Evolutionary conservation across 345 rosid genomes (phyloP).

Genomic region (Hibiscus trionum): DNA sequence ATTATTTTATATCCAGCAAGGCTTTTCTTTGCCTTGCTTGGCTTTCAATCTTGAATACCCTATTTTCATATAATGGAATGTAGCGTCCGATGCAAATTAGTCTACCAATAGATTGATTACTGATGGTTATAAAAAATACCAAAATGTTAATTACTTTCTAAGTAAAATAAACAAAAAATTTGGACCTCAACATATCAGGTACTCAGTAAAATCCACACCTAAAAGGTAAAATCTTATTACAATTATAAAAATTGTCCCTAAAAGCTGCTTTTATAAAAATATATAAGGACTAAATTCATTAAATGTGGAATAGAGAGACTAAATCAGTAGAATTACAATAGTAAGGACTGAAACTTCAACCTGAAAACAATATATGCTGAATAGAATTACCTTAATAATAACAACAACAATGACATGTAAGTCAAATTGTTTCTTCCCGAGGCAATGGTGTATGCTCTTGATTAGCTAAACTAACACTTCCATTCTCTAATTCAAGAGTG

Average conservation of each 20-base stretch:
- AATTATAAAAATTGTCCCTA: too few relatives aligned
- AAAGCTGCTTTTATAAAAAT: neutral
- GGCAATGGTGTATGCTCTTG: slow-evolving; percentile 6
- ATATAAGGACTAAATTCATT: neutral
- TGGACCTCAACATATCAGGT: too few relatives aligned
- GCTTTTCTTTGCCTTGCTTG: too few relatives aligned
- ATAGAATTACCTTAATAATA: neutral
- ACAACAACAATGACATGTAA: neutral
- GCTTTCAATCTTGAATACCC: too few relatives aligned
- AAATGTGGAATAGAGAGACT: neutral
- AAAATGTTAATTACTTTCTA: too few relatives aligned
- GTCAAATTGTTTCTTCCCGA: slow-evolving; percentile 14
- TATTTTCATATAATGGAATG: too few relatives aligned
- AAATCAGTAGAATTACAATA: neutral
- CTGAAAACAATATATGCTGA: neutral
- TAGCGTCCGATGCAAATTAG: too few relatives aligned
- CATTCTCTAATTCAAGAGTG: slow-evolving; percentile 31
- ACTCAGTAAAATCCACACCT: neutral
- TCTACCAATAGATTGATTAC: too few relatives aligned
- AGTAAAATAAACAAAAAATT: too few relatives aligned
- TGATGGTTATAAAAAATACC: too few relatives aligned
- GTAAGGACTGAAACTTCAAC: neutral
- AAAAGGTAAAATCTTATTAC: too few relatives aligned
- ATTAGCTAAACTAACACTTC: slow-evolving; percentile 18
- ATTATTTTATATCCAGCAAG: too few relatives aligned